A percentile compares a stretch with the other conserved stretches of the same genome.
Evolutionary conservation across 179 eudicot species (phyloP).

Genomic region (Silene noctiflora): DNA sequence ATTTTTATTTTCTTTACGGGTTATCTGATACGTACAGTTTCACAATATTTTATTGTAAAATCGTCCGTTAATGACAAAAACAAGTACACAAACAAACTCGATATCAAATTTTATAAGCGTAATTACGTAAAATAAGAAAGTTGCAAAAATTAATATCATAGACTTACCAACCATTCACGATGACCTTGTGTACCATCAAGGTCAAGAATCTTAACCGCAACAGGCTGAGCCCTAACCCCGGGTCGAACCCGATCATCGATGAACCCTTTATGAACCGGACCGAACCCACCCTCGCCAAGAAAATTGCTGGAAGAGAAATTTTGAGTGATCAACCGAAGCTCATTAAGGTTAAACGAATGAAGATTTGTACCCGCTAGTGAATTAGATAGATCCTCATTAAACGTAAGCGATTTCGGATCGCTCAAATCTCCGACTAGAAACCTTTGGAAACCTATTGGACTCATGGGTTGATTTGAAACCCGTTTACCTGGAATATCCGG

Average conservation of each 20-base stretch:
- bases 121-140: not conserved
- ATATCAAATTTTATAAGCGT: too few relatives aligned
- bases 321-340: conserved; percentile 42
- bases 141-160: too few relatives aligned
- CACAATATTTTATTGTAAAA: not conserved
- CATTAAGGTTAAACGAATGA: conserved; percentile 37
- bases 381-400: conserved; percentile 44
- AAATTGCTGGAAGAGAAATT: conserved; percentile 48
- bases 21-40: too few relatives aligned
- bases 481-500: conserved; percentile 20
- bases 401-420: conserved; percentile 36
- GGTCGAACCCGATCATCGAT: conserved; percentile 42
- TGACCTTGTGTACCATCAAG: conserved; percentile 42
- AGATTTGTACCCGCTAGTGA: conserved; percentile 44
- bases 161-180: conserved; percentile 41
- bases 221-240: conserved; percentile 45
- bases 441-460: conserved; percentile 27
- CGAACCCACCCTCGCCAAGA: conserved; percentile 61
- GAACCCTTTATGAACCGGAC: conserved; percentile 55
- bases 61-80: not conserved
- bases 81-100: not conserved
- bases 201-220: conserved; percentile 46
- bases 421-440: conserved; percentile 27
- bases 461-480: conserved; percentile 10
- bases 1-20: too few relatives aligned